Base-by-base conservation (phyloP, 306 rosid species). In the Crotalaria pallida region DNA sequence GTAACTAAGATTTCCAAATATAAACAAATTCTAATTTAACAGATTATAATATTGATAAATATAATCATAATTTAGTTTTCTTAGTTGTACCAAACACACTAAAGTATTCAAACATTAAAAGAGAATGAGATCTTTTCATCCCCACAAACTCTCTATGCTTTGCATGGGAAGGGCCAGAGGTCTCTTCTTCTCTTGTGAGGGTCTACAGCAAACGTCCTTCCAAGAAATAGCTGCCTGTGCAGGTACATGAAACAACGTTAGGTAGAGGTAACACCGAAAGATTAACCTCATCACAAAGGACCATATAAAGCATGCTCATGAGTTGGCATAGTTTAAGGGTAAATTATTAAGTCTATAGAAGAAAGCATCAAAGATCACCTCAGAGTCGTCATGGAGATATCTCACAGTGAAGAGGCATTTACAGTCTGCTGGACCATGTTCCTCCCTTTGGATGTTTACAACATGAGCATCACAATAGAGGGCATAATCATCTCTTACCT, bases 401-500 rank as follows among this genome's bases (percentile, higher is more conserved):
- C 78, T 88, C 62, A 94, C 84, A 10, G 77, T 52, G 73, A 90
- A 90, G 69, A 56, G 61, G 81, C 98, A 82, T 21, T 56, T 77
- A 26, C 85, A 82, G n/a, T 64, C 82, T 49, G 58, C 64, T 43
- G 10, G 27, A 69, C 65, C 82, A 31, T 82, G 85, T 16, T 7
- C 1, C 67, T 33, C 69, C 41, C 85, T 77, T 59, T 77, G 67
- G 77, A 82, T 48, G 22, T 38, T 49, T 23, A 77, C 19, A 7
- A 82, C 50, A 17, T 48, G 49, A 36, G 85, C 82, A 73, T 82
- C 85, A 57, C 77, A 73, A 58, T 82, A 69, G 59, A 82, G 80
- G 12, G 82, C 82, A 73, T 82, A 86, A 43, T 85, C 78, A 21
- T 80, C 80, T 43, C 81, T 79, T 75, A 87, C 96, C 99, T 91